Evolutionary conservation across 352 stramenopile species (phyloP), one percentile per base, ranked within the genome.

Genomic region (Nothophytophthora sp.): DNA sequence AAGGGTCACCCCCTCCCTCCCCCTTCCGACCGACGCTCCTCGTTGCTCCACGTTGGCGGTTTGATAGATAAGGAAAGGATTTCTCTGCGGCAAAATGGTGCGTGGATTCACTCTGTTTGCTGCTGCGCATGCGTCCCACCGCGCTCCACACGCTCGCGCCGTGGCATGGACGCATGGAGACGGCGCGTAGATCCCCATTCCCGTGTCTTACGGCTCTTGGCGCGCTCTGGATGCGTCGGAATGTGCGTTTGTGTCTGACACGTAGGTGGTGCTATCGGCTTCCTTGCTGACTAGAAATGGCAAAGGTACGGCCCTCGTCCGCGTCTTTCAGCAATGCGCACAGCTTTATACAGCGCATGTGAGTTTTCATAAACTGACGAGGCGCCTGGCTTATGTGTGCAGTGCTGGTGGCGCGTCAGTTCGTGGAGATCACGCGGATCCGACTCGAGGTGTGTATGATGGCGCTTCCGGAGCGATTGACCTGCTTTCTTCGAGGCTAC

Each of bases 351-450:
- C 29, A 20, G 33, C 35, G 7, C 6, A 13, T 7, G 5, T 41
- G 4, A 15, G 35, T 39, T 43, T 30, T 36, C 41, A 3, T 24
- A 18, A 16, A 47, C 50, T 61, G 22, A 63, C 22, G 2, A 28
- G n/a, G n/a, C 27, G 29, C 45, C 24, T 50, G 5, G 34, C 16
- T 45, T 39, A 10, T 67, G 45, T 55, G 28, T 50, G 25, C 66
- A 95, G 85, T 95, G 56, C 70, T 99, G 32, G 83, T 99, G 23
- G 96, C 96, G 34, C 88, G 97, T 32, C 97, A 99, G 77, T 99
- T 99, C 78, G 96, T 99, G 25, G 96, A 99, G 73, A 99, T 99
- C 87, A 98, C 96, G 55, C 90, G 97, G 25, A 97, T 99, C 45
- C 92, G 97, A 35, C 86, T 99, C 23, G 97, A 99, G 86, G 84